Evolutionary conservation across 441 rosid species (phyloP), one percentile per base, ranked within the genome.

Genomic region (Croton setiger): DNA sequence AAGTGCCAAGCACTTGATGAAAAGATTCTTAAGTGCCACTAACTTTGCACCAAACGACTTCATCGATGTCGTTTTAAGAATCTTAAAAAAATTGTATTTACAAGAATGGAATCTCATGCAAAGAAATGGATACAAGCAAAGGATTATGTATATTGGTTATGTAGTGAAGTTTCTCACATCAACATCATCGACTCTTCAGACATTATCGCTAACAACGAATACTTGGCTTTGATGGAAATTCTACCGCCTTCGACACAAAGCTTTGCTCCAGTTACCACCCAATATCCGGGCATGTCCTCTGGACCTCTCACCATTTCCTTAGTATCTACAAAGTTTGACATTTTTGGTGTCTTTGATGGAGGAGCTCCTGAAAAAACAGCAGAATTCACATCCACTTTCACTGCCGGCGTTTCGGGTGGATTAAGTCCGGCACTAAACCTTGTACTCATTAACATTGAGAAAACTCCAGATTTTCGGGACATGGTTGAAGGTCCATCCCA

Each of bases 221-320:
- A 92, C 75, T 95, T 90, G 36, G 79, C 96, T 78, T 83, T 95
- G 72, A 92, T 73, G 8, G 98, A 84, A 76, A 94, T 90, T 81
- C 79, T 83, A n/a, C 97, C 91, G 45, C 83, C 89, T 54, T 86
- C 97, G 44, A 88, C 75, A 55, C 86, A 83, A 27, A 94, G 93
- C 84, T 86, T 90, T 53, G 99, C 97, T 65, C 99, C 99, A 4
- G 96, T 90, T 56, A 92, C 85, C 70, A 92, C 97, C 99, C 98
- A 94, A 78, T 92, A 94, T 56, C 98, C 99, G 10, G 98, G 99
- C 3, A 75, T 71, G 63, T 86, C 85, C 77, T 95, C 96, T 0
- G 98, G 98, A 48, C 99, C 98, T 75, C 99, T 82, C 64, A 88
- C 80, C 86, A 81, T 90, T 78, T 90, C 98, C 76, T 88, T 92